A percentile compares a stretch with the other conserved stretches of the same genome.
Evolutionary conservation across 1,284 basidiomycete genomes (phyloP).

Genomic region (Leccinum solheimii): DNA sequence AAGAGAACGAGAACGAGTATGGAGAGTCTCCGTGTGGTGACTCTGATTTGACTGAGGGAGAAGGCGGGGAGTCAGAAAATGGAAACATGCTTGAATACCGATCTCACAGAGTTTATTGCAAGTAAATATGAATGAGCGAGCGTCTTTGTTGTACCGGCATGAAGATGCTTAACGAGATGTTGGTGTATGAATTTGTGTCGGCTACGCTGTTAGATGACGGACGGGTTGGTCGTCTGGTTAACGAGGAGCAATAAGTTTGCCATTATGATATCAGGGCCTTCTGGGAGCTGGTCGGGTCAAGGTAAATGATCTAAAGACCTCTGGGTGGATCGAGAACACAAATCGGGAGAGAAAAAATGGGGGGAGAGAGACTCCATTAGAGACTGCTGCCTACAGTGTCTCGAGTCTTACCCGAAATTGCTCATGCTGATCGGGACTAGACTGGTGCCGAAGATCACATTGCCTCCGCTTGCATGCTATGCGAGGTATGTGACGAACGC

Average conservation of each 20-base stretch:
- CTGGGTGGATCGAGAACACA: slow-evolving; percentile 1
- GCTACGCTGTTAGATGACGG: slow-evolving; percentile 21
- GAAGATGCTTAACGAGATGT: slow-evolving; percentile 59
- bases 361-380: slow-evolving; percentile 33
- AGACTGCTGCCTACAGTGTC: slow-evolving; percentile 24
- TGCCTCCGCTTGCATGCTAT: slow-evolving; percentile 81
- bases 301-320: not conserved
- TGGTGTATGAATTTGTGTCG: slow-evolving; percentile 51
- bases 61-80: slow-evolving; percentile 2
- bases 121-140: no score
- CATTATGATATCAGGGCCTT: slow-evolving; percentile 56
- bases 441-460: slow-evolving; percentile 97
- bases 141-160: slow-evolving; percentile 37
- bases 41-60: slow-evolving; percentile 33
- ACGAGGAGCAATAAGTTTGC: slow-evolving; percentile 52
- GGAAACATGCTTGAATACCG: not conserved
- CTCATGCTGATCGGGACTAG: slow-evolving; percentile 54
- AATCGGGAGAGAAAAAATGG: slow-evolving; percentile 36
- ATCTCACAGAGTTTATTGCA: no score
- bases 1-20: slow-evolving; percentile 29
- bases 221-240: not conserved
- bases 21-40: slow-evolving; percentile 25
- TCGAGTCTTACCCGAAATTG: slow-evolving; percentile 10
- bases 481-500: slow-evolving; percentile 88
- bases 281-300: slow-evolving; percentile 42